Evolutionary conservation across 805 yeast genomes (phyloP), one percentile per base, ranked within the genome.

Genomic region (Metschnikowia arizonensis): DNA sequence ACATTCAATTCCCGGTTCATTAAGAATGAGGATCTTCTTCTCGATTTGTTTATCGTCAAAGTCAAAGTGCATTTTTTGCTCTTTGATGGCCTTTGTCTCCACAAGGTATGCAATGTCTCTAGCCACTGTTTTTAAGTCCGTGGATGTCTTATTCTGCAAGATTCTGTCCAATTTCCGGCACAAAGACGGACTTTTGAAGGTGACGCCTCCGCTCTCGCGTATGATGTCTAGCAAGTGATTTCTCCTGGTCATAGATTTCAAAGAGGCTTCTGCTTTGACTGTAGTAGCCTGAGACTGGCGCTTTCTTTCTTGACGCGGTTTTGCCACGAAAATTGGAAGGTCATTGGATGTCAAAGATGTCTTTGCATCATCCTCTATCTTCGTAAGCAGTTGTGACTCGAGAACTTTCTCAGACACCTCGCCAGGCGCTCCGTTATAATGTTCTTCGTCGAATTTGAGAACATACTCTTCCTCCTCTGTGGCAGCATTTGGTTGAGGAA

Each of bases 121-220:
- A 3, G 65, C 65, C 14, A 71, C 50, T 0, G 76, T 71, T 44
- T 70, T 71, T 30, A 52, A 56, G 48, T 71, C 76, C 1, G 73
- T 70, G 3, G 49, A 38, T 7, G 72, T 65, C 1, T 52, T 37
- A 28, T 44, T 50, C 2, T 59, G 63, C 24, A 71, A 56, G 17
- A 53, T 50, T 40, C 52, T 53, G 49, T 71, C 74, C 17, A 71
- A 48, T 9, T 46, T 41, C 12, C 73, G 56, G 33, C 68, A 53
- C n/a, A 71, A 54, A 9, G 53, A 52, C 5, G 66, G 64, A 8
- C 66, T 61, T 8, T 72, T 66, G 46, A 54, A 63, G 0, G 62
- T 55, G 1, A 66, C 73, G 6, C 76, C 76, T 3, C 74, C 74
- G n/a, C 56, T 50, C 19, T 59, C 63, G 30, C 58, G 61, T 2